phyloP scores from a whole-genome alignment of 495 filamentous ascomycete species.

The Sordaria brevicollis region DNA sequence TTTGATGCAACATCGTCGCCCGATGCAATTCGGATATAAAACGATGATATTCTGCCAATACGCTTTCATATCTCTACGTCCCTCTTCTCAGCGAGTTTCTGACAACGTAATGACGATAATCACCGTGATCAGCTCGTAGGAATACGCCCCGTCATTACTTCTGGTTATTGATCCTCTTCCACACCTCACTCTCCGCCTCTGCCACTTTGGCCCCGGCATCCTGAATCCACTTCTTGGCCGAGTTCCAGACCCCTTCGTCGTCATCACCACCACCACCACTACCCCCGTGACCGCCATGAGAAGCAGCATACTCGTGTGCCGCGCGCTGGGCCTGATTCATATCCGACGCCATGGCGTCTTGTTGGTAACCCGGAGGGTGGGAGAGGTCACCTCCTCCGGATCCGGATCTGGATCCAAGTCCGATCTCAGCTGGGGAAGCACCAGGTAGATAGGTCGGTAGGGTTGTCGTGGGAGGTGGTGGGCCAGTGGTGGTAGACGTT shows the following conservation, averaged over 20 bases:
- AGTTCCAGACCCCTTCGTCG: constrained; percentile 39
- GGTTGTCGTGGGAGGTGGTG: not conserved
- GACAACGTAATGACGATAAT: not conserved
- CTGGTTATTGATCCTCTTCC: constrained; percentile 52
- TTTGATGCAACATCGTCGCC: too few species aligned
- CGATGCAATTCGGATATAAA: too few species aligned
- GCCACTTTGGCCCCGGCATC: constrained; percentile 50
- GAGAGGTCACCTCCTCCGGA: not conserved
- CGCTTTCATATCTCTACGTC: too few species aligned
- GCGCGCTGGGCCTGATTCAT: constrained; percentile 15
- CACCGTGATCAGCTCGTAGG: not conserved
- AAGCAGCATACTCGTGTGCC: constrained; percentile 8
- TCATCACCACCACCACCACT: constrained; percentile 17
- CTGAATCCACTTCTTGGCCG: constrained; percentile 50
- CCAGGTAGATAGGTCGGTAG: not conserved
- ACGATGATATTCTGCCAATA: too few species aligned
- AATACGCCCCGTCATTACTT: constrained; percentile 13
- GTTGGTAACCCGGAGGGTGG: constrained; percentile 34
- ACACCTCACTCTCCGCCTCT: constrained; percentile 59
- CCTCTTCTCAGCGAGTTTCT: not conserved
- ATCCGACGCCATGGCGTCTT: constrained; percentile 39
- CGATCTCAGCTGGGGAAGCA: not conserved
- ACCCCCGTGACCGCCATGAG: constrained; percentile 1
- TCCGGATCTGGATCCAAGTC: not conserved
- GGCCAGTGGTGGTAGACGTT: constrained; percentile 20